Evolutionary conservation across 495 filamentous ascomycete genomes (phyloP), one percentile per base, ranked within the genome.

Genomic region (Daldinia caldariorum): DNA sequence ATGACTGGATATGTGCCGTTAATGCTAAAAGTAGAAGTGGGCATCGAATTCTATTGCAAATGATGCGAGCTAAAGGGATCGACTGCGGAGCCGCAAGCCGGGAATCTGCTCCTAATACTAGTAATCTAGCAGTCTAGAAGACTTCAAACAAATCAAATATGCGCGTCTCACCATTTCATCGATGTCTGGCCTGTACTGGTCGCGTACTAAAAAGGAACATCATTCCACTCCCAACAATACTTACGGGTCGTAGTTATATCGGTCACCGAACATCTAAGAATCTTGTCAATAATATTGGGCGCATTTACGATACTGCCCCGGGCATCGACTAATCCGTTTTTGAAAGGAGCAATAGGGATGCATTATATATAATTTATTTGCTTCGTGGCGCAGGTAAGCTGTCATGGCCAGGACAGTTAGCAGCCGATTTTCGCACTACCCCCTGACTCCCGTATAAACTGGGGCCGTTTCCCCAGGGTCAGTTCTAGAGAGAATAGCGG

Each of bases 361-460:
- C 43, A 47, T 47, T 47, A 26, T 26, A 1, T 26, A 22, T 22
- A 22, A 47, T 47, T 47, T 22, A 5, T 47, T 47, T 8, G 20
- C 20, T 22, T 47, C 6, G 43, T 47, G 43, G 43, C 43, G 18
- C 18, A 47, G 18, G 43, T 1, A 47, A 22, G 43, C 43, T 47
- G 43, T 22, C 43, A 8, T 47, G 43, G 43, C 18, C 43, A 22
- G 8, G 43, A 47, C 2, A 12, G 18, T 4, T 47, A 22, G 7
- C 18, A 47, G 43, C 43, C 43, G 43, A 47, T 47, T 47, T 47
- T 47, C 43, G 43, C 43, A 22, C 20, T 22, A 9, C 8, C 43
- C 43, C 20, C 20, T 10, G 9, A 26, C 3, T 26, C 26, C 43
- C 43, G 20, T 45, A 2, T 20, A 45, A 45, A 16, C 41, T 45